Conservation (phyloP, 176 grass and related monocot genomes). For the Oryza glaberrima region DNA sequence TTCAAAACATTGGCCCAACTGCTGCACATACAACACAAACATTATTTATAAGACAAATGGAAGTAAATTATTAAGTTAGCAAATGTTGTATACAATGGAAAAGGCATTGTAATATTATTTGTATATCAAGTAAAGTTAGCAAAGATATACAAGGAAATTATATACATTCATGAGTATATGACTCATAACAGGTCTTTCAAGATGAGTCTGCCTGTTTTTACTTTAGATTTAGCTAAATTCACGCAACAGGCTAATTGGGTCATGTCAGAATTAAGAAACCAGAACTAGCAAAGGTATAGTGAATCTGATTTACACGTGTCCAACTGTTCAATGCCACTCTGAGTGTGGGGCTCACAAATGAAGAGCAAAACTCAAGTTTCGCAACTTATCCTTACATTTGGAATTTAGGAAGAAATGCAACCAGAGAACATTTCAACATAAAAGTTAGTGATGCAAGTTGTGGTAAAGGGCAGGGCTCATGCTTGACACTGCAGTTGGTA, state of each 20-base stretch:
- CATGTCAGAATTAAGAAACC: too few relatives aligned
- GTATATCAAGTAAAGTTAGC: constrained; percentile 21
- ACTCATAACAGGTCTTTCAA: neutral
- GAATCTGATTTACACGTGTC: neutral
- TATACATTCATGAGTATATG: neutral
- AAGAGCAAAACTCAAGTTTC: too few relatives aligned
- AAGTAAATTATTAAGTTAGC: constrained; percentile 24
- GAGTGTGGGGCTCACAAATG: too few relatives aligned
- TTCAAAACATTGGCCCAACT: constrained; percentile 63
- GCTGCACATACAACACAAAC: constrained; percentile 9
- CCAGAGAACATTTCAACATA: too few relatives aligned
- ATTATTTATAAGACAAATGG: neutral
- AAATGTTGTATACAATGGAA: neutral
- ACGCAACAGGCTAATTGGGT: neutral
- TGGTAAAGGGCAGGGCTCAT: too few relatives aligned
- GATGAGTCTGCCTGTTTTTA: neutral
- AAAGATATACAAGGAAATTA: constrained; percentile 10
- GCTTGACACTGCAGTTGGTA: too few relatives aligned
- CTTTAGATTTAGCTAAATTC: constrained; percentile 7
- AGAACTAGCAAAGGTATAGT: too few relatives aligned
- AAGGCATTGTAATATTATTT: constrained; percentile 12
- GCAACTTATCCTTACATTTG: too few relatives aligned
- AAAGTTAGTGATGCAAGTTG: too few relatives aligned
- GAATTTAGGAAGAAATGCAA: too few relatives aligned
- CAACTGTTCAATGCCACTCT: neutral